phyloP scores from a whole-genome alignment of 805 yeast genomes.

The Suhomyces vadensis region DNA sequence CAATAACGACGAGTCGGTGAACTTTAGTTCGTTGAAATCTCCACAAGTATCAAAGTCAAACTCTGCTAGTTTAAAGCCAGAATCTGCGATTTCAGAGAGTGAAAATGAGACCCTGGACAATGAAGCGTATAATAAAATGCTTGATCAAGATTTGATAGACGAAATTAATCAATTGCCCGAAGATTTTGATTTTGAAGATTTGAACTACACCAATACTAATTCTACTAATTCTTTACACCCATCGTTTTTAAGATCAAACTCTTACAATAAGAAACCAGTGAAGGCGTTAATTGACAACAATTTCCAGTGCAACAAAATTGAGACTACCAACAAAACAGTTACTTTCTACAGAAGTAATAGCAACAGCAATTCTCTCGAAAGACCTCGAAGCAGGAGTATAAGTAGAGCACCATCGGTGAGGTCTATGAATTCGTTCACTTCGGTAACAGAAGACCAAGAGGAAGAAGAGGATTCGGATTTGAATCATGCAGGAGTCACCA shows the following conservation, averaged over 20 bases:
- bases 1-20: slow-evolving; percentile 26
- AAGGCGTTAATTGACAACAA: slow-evolving; percentile 25
- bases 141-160: slow-evolving; percentile 45
- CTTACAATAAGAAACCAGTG: slow-evolving; percentile 40
- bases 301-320: slow-evolving; percentile 33
- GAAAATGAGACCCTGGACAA: slow-evolving; percentile 4
- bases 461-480: slow-evolving; percentile 12
- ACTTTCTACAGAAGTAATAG: slow-evolving; percentile 39
- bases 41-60: not conserved
- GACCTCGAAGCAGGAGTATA: slow-evolving; percentile 18
- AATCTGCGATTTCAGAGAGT: not conserved
- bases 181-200: slow-evolving; percentile 41
- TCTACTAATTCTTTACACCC: slow-evolving; percentile 4
- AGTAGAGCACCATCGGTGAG: slow-evolving; percentile 32
- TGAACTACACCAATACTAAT: slow-evolving; percentile 9
- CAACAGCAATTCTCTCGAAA: slow-evolving; percentile 15
- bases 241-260: slow-evolving; percentile 34
- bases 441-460: slow-evolving; percentile 23
- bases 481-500: no score
- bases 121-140: slow-evolving; percentile 11
- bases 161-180: slow-evolving; percentile 54
- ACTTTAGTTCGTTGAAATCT: slow-evolving; percentile 8
- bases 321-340: slow-evolving; percentile 41
- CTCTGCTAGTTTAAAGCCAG: not conserved
- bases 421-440: slow-evolving; percentile 29